A percentile compares a stretch with the other conserved stretches of the same genome.
Conservation (phyloP, 257 asterid genomes). For the Asclepias syriaca region DNA sequence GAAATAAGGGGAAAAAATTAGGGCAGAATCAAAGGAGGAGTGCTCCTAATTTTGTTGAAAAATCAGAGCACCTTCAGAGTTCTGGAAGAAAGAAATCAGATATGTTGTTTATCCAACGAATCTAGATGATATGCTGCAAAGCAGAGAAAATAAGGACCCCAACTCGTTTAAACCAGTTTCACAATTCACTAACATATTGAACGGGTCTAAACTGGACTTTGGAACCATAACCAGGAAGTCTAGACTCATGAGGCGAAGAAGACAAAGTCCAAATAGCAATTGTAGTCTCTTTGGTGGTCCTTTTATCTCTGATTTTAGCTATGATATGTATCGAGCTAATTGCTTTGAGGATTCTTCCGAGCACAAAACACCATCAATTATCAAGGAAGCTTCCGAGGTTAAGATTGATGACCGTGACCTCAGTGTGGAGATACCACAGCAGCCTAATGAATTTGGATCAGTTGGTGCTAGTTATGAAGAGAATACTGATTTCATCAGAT, state of each 20-base stretch:
- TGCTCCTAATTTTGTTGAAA: neutral
- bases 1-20: conserved; percentile 8
- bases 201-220: conserved; percentile 9
- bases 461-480: conserved; percentile 6
- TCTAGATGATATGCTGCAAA: neutral
- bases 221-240: conserved; percentile 16
- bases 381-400: conserved; percentile 8
- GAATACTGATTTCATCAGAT: neutral
- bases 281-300: conserved; percentile 12
- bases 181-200: neutral
- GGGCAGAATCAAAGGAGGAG: conserved; percentile 10
- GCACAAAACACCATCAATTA: conserved; percentile 1
- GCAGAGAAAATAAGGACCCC: conserved; percentile 15
- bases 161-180: conserved; percentile 9
- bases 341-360: conserved; percentile 5
- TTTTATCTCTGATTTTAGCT: conserved; percentile 1
- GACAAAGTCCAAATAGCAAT: conserved; percentile 3
- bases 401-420: conserved; percentile 14
- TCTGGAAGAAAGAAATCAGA: conserved; percentile 4
- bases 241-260: conserved; percentile 16
- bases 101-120: neutral
- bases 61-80: conserved; percentile 3
- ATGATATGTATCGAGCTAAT: neutral
- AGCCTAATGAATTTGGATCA: neutral
- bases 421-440: neutral